phyloP scores from a whole-genome alignment of 805 yeast species.

The Monosporozyma yasuniensis region DNA sequence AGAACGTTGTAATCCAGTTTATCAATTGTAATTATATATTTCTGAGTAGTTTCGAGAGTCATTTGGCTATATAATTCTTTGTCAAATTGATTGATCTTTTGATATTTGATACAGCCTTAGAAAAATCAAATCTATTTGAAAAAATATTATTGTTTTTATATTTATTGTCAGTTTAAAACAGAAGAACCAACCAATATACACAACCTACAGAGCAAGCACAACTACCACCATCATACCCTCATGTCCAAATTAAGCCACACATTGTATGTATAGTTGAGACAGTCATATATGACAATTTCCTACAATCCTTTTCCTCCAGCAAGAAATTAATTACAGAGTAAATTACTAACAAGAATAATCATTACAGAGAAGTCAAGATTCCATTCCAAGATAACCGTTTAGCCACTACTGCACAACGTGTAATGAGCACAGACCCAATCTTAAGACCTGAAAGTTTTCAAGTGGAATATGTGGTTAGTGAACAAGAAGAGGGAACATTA shows the following conservation, averaged over 20 bases:
- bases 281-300: too few species aligned
- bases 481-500: slow-evolving; percentile 30
- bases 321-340: too few species aligned
- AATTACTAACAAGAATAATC: slow-evolving; percentile 7
- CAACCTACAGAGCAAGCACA: too few species aligned
- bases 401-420: slow-evolving; percentile 52
- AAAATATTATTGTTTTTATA: too few species aligned
- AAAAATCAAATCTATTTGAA: neutral
- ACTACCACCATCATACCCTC: neutral
- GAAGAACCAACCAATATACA: too few species aligned
- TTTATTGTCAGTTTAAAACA: too few species aligned
- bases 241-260: neutral
- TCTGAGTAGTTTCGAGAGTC: neutral
- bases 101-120: neutral
- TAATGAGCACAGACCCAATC: slow-evolving; percentile 74
- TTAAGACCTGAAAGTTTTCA: slow-evolving; percentile 57
- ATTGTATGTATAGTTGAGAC: slow-evolving; percentile 2
- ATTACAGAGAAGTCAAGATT: slow-evolving; percentile 37
- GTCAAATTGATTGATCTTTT: too few species aligned
- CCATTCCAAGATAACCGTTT: slow-evolving; percentile 57
- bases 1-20: neutral
- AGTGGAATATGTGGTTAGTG: slow-evolving; percentile 33
- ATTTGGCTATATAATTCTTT: too few species aligned
- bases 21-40: neutral
- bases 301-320: too few species aligned